Percentiles rank a stretch among this genome's conserved stretches.
phyloP scores from a whole-genome alignment of 192 early-diverging fungal genomes.

The Umbelopsis ramanniana region DNA sequence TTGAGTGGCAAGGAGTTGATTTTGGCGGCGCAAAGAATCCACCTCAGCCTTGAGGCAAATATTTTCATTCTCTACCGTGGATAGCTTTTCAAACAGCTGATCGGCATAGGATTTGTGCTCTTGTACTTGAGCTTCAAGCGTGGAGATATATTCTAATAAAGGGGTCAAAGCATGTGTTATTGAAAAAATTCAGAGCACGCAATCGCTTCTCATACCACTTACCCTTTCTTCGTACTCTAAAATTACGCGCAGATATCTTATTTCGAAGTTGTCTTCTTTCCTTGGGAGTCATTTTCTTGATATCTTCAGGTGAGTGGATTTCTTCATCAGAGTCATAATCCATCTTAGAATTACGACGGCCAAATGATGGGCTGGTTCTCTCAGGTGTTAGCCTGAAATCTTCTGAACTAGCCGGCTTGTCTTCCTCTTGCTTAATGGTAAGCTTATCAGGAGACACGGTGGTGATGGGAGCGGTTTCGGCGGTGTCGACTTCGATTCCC shows the following conservation, averaged over 20 bases:
- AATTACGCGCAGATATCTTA: constrained; percentile 80
- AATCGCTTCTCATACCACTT: not conserved
- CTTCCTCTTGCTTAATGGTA: constrained; percentile 14
- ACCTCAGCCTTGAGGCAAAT: constrained; percentile 33
- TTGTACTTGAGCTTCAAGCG: constrained; percentile 41
- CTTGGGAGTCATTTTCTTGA: constrained; percentile 56
- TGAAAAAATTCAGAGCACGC: not conserved
- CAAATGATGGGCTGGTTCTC: not conserved
- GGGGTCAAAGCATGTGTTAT: not conserved
- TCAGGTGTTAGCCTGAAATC: not conserved
- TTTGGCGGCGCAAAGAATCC: constrained; percentile 36
- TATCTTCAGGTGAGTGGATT: constrained; percentile 19
- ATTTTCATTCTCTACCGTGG: constrained; percentile 41
- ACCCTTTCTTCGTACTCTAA: constrained; percentile 74
- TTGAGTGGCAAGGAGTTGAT: constrained; percentile 34
- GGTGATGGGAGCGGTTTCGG: constrained; percentile 6
- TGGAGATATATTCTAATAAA: constrained; percentile 40
- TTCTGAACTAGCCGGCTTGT: not conserved
- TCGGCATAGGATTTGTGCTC: constrained; percentile 39
- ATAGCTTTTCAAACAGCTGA: constrained; percentile 26
- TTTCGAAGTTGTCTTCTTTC: constrained; percentile 74
- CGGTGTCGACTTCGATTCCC: not conserved
- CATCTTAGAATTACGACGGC: constrained; percentile 4
- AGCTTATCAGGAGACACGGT: constrained; percentile 22
- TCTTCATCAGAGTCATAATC: constrained; percentile 21